Evolutionary conservation across 805 yeast genomes (phyloP).

Genomic region (Starmerella kuoi): DNA sequence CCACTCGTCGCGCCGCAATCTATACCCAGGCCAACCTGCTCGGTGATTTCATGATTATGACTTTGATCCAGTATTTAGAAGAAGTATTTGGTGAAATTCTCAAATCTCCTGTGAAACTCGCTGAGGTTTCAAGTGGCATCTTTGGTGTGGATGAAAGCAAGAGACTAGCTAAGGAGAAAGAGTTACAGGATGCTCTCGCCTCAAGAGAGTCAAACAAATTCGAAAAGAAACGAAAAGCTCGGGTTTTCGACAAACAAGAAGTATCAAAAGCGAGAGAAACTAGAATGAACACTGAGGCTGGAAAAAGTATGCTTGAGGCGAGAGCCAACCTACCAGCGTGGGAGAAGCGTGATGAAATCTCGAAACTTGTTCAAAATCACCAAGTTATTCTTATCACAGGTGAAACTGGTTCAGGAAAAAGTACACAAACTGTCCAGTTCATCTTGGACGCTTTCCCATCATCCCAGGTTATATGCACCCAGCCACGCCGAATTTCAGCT

Average conservation of each 20-base stretch:
- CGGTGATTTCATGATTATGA: constrained; percentile 60
- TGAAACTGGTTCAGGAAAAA: constrained; percentile 95
- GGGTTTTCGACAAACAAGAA: constrained; percentile 25
- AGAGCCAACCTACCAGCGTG: constrained; percentile 74
- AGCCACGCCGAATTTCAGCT: constrained; percentile 91
- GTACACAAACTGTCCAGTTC: constrained; percentile 89
- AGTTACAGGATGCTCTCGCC: neutral
- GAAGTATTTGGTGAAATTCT: constrained; percentile 46
- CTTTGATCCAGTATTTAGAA: constrained; percentile 68
- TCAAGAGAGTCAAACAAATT: neutral
- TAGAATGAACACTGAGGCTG: constrained; percentile 29
- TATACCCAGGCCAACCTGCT: constrained; percentile 31
- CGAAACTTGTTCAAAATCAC: constrained; percentile 43
- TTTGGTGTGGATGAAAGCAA: constrained; percentile 22
- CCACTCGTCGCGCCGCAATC: constrained; percentile 25
- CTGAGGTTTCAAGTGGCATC: constrained; percentile 29
- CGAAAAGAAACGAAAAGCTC: neutral
- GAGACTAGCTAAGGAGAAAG: constrained; percentile 2
- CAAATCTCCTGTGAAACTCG: constrained; percentile 63
- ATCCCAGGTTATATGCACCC: constrained; percentile 65
- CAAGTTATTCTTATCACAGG: constrained; percentile 76
- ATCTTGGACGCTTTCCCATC: constrained; percentile 50
- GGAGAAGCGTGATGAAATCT: constrained; percentile 47
- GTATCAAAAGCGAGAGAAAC: constrained; percentile 31
- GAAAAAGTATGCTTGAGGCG: constrained; percentile 32